Evolutionary conservation across 75 land plant species (phyloP).

Genomic region (Sequoia sempervirens): DNA sequence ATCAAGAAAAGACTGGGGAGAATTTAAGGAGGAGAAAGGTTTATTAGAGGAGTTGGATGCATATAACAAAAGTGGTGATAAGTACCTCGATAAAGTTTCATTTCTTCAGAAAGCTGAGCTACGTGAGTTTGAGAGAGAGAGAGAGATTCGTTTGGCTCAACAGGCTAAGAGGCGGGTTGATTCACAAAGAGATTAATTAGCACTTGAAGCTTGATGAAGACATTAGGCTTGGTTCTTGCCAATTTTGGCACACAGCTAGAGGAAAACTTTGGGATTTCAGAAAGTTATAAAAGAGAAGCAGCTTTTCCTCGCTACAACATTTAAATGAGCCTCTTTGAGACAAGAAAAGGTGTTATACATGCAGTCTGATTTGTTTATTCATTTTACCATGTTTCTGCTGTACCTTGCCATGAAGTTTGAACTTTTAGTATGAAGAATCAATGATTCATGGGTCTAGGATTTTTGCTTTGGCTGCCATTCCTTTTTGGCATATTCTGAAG

Average conservation of each 20-base stretch:
- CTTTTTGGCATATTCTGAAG: not conserved
- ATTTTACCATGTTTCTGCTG: not conserved
- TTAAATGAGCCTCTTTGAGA: not conserved
- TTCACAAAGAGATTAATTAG: slow-evolving; percentile 30
- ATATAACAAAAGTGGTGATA: slow-evolving; percentile 95
- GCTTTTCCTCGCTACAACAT: not conserved
- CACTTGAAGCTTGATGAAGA: not conserved
- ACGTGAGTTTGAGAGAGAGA: slow-evolving; percentile 94
- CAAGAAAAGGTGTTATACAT: not conserved
- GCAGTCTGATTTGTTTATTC: not conserved
- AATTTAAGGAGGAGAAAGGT: slow-evolving; percentile 86
- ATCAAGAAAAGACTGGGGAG: slow-evolving; percentile 96
- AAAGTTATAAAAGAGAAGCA: not conserved
- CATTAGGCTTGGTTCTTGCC: not conserved
- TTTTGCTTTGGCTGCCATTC: not conserved
- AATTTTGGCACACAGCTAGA: not conserved
- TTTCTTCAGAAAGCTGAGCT: slow-evolving; percentile 82
- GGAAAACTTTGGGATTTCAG: not conserved
- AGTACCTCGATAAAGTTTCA: slow-evolving; percentile 86
- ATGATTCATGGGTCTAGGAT: slow-evolving; percentile 1
- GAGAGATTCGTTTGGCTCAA: slow-evolving; percentile 75
- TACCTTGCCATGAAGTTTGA: not conserved
- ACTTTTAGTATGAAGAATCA: not conserved
- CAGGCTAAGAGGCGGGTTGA: slow-evolving; percentile 73
- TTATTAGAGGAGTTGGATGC: slow-evolving; percentile 89